A percentile compares a stretch with the other conserved stretches of the same genome.
phyloP scores from a whole-genome alignment of 2,329 filamentous ascomycete genomes.

The Ophiostoma tasmaniense region DNA sequence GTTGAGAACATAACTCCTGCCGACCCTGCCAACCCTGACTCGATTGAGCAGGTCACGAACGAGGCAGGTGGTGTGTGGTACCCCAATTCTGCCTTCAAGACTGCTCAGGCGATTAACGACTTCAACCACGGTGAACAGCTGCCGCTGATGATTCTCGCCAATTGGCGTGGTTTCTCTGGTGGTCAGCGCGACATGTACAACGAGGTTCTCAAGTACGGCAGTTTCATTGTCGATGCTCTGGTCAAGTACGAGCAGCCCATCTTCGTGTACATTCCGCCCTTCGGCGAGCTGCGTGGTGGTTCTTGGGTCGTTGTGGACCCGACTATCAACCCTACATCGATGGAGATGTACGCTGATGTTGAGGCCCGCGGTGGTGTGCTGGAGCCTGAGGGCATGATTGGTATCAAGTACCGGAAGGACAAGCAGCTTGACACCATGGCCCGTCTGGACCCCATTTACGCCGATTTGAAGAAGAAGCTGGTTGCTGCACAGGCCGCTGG shows the following conservation, averaged over 20 bases:
- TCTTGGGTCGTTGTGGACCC: conserved; percentile 99
- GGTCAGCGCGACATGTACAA: conserved; percentile 99
- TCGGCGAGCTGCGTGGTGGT: conserved; percentile 92
- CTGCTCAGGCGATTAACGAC: conserved; percentile 94
- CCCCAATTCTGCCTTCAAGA: conserved; percentile 99
- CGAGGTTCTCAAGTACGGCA: conserved; percentile 98
- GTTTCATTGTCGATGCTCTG: conserved; percentile 95
- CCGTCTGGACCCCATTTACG: conserved; percentile 78
- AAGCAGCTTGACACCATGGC: conserved; percentile 98
- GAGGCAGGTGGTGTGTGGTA: conserved; percentile 99
- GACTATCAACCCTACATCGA: conserved; percentile 89
- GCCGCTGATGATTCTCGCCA: conserved; percentile 96
- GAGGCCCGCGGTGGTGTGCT: conserved; percentile 94
- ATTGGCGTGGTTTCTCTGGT: conserved; percentile 99
- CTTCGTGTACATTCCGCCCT: conserved; percentile 97
- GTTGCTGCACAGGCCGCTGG: conserved; percentile 45
- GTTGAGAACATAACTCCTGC: conserved; percentile 96
- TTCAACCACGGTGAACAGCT: conserved; percentile 99
- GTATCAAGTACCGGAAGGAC: conserved; percentile 97
- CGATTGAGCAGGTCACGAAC: conserved; percentile 86
- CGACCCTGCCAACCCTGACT: conserved; percentile 96
- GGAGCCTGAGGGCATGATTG: conserved; percentile 94
- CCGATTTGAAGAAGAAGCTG: conserved; percentile 71
- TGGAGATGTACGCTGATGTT: conserved; percentile 99
- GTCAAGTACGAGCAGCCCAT: conserved; percentile 98